These are phyloP conservation scores for Solanum pinnatisectum DNA, from an alignment of 257 asterid genomes.

Conservation along the genomic window DNA sequence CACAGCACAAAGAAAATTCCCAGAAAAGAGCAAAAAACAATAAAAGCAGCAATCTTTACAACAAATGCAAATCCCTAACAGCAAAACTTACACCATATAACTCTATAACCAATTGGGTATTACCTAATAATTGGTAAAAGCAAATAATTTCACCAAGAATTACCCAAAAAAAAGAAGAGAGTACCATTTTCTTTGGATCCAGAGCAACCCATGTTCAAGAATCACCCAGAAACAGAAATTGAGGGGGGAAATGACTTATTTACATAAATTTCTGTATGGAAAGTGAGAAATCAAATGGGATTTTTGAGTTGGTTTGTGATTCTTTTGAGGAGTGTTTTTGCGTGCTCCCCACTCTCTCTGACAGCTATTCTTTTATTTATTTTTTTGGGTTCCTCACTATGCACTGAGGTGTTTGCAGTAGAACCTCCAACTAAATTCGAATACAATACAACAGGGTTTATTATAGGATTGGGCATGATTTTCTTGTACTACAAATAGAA, in stretches of 20 bases:
- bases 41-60: background rate
- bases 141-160: background rate
- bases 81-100: background rate
- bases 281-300: background rate
- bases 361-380: background rate
- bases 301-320: background rate
- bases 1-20: background rate
- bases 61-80: background rate
- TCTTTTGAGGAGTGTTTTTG: background rate
- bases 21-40: background rate
- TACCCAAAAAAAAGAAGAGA: background rate
- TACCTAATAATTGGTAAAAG: background rate
- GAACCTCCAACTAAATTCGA: accelerated
- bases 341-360: background rate
- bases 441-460: too few relatives aligned
- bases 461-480: too few relatives aligned
- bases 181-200: slow-evolving; percentile 2
- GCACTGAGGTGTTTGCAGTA: too few relatives aligned
- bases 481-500: too few relatives aligned
- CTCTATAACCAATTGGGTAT: background rate
- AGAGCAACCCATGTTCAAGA: background rate
- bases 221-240: background rate
- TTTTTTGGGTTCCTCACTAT: background rate
- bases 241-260: background rate
- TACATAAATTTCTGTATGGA: background rate